Percentiles rank a stretch among this genome's conserved stretches.
Evolutionary conservation across 352 stramenopile species (phyloP).

Genomic region (Aphanomyces stellatus): DNA sequence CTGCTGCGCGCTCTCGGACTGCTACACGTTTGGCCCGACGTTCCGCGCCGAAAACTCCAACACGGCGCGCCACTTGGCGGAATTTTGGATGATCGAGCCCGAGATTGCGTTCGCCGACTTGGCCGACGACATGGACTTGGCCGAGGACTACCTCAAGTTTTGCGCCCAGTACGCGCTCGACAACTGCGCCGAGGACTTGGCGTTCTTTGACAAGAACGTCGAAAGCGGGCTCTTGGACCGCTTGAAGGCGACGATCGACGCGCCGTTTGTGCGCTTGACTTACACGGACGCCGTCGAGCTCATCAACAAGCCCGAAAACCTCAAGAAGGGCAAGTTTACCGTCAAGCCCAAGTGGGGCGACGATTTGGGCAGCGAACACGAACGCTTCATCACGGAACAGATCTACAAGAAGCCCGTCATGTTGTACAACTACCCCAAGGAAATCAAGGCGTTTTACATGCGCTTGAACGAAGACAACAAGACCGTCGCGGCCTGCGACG

Average conservation of each 20-base stretch:
- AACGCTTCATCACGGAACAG: slow-evolving; percentile 92
- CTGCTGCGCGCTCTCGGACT: slow-evolving; percentile 76
- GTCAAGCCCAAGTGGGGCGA: slow-evolving; percentile 90
- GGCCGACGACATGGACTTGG: slow-evolving; percentile 91
- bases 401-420: slow-evolving; percentile 89
- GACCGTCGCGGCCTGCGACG: slow-evolving; percentile 96
- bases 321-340: slow-evolving; percentile 82
- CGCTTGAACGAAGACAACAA: slow-evolving; percentile 95
- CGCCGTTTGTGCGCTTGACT: slow-evolving; percentile 72
- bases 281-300: slow-evolving; percentile 94
- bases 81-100: slow-evolving; percentile 99
- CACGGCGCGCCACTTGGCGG: slow-evolving; percentile 94
- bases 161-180: slow-evolving; percentile 90
- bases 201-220: slow-evolving; percentile 91
- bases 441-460: slow-evolving; percentile 99
- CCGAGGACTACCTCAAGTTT: slow-evolving; percentile 95
- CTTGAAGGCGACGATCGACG: slow-evolving; percentile 35
- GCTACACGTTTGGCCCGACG: slow-evolving; percentile 99
- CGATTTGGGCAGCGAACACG: slow-evolving; percentile 96
- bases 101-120: slow-evolving; percentile 88
- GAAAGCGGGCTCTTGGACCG: slow-evolving; percentile 84
- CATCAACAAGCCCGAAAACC: slow-evolving; percentile 76
- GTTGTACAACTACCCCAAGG: slow-evolving; percentile 98
- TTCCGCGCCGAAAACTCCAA: slow-evolving; percentile 99
- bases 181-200: slow-evolving; percentile 87